These are phyloP conservation scores for Yueomyces sinensis DNA, from an alignment of 805 yeast genomes.

Conservation along the genomic window DNA sequence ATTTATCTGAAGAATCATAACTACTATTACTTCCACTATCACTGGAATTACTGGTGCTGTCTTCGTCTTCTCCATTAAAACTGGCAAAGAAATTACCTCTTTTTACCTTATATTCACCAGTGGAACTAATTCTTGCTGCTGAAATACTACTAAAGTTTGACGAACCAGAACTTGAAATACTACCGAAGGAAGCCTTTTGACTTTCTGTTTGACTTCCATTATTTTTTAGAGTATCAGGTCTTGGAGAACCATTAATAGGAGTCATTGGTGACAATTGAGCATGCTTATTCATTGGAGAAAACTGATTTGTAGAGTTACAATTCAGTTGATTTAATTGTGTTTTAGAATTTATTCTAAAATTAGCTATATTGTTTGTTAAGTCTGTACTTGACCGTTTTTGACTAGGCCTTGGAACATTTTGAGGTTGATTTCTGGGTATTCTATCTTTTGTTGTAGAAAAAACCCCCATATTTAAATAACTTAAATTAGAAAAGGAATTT, in stretches of 20 bases:
- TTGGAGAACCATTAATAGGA: background rate
- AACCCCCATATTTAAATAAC: constrained; percentile 2
- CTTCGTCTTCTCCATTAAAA: constrained; percentile 9
- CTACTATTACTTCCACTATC: background rate
- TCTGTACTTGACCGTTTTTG: background rate
- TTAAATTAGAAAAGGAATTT: constrained; percentile 4
- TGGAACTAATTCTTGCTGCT: background rate
- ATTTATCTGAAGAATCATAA: constrained; percentile 4
- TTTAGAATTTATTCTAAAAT: background rate
- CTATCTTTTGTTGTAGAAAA: constrained; percentile 4
- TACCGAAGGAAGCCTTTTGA: background rate
- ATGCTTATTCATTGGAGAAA: background rate
- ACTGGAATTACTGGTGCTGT: constrained; percentile 2
- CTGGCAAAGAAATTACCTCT: constrained; percentile 7
- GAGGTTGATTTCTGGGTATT: constrained; percentile 2
- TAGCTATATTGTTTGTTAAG: background rate
- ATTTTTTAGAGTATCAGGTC: background rate
- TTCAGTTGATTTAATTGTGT: background rate
- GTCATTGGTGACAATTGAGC: background rate
- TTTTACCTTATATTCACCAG: background rate
- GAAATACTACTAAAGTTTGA: background rate
- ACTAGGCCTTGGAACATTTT: background rate
- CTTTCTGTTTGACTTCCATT: background rate
- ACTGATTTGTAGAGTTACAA: background rate
- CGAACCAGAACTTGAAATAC: background rate